Evolutionary conservation across 805 yeast genomes (phyloP), one percentile per base, ranked within the genome.

Genomic region (Candida broadrunensis): DNA sequence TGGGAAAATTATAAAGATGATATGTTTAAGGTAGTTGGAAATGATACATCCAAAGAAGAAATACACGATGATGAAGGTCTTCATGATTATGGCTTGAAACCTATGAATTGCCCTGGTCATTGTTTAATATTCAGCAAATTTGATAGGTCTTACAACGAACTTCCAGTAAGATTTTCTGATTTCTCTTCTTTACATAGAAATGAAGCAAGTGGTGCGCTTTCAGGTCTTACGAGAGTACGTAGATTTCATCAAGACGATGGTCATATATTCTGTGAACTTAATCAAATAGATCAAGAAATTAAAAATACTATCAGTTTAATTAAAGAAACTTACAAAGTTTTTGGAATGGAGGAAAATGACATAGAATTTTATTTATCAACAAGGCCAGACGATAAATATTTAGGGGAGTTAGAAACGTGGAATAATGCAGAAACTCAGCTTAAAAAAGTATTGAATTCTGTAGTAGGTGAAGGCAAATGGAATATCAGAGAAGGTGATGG

Each of bases 201-300:
- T 56, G 99, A 93, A 63, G 83, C 95, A 20, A 83, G 95, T 42
- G 99, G 99, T 2, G 95, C 98, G 1, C 73, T 93, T 16, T 77
- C 91, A 5, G 99, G 99, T 0, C 69, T 93, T 27, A 93, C 98
- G 0, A 73, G 99, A 42, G 97, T 93, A 3, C 77, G 99, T 43
- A 72, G 96, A 47, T 93, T 93, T 65, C 99, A 93, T 62, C 99
- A 93, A 65, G 99, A 93, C 61, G 99, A 93, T 60, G 98, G 97
- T 6, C 99, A 93, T 54, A 90, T 93, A 20, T 93, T 93, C 60
- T 93, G 99, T 58, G 78, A 83, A 2, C 72, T 76, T 26, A 80
- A 75, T 5, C 99, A 93, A 63, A 82, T 93, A 36, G 77, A 75
- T 36, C 52, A 60, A 23, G 99, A 93, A 56, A 89, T 93, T 36